These are phyloP conservation scores for Chamaecyparis obtusa DNA, from an alignment of 75 land plant species.

Conservation along the genomic window DNA sequence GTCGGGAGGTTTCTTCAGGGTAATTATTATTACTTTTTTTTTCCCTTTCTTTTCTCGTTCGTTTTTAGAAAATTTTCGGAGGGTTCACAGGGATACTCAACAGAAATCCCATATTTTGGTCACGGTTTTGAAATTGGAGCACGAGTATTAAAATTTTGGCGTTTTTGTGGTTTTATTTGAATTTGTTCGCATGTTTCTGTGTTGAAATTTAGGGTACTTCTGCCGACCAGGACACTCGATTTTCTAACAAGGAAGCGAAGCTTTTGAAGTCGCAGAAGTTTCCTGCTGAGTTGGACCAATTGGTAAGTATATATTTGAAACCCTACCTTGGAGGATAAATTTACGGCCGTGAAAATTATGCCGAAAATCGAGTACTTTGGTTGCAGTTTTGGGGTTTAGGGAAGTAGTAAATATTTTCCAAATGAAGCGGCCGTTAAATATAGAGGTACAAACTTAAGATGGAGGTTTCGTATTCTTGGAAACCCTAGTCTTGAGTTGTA, in stretches of 20 bases:
- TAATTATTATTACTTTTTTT: conserved; percentile 14
- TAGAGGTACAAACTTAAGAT: neutral
- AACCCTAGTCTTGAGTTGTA: neutral
- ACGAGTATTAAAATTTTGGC: neutral
- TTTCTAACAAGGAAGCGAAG: conserved; percentile 98
- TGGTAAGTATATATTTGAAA: conserved; percentile 42
- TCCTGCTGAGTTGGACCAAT: conserved; percentile 82
- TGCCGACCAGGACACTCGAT: conserved; percentile 97
- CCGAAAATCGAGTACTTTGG: neutral
- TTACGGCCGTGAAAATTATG: neutral
- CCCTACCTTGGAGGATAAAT: neutral
- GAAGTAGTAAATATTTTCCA: neutral
- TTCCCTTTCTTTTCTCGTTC: neutral
- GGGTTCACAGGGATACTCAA: neutral
- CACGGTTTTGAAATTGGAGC: neutral
- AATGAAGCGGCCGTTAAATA: neutral
- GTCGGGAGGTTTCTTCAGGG: conserved; percentile 94
- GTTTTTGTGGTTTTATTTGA: conserved; percentile 7
- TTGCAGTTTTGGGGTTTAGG: neutral
- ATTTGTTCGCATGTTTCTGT: neutral
- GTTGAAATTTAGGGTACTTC: conserved; percentile 77
- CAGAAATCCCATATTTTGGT: neutral
- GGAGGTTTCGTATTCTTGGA: neutral
- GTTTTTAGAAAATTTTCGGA: neutral
- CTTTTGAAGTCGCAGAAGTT: conserved; percentile 94